Evolutionary conservation across 176 grass and related monocot genomes (phyloP).

Genomic region (Canna indica): DNA sequence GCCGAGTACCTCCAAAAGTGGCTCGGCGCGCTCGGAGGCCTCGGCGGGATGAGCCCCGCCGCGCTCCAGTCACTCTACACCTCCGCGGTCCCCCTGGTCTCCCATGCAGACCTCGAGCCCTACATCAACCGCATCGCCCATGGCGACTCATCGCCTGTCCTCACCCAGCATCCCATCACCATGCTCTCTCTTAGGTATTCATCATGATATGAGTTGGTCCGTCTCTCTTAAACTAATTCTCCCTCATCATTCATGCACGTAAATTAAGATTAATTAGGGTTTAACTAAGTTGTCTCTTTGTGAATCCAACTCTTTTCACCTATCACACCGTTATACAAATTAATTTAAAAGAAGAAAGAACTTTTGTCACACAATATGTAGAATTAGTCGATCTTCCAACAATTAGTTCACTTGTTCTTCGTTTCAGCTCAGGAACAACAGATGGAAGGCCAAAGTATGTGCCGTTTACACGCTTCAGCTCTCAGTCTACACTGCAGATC

Average conservation of each 20-base stretch:
- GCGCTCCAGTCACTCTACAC: slow-evolving; percentile 19
- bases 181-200: slow-evolving; percentile 25
- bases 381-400: no score
- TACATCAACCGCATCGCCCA: slow-evolving; percentile 25
- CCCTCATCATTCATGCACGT: no score
- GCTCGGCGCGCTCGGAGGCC: background rate
- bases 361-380: no score
- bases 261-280: no score
- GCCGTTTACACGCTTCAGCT: slow-evolving; percentile 20
- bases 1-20: slow-evolving; percentile 23
- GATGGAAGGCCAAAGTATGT: slow-evolving; percentile 17
- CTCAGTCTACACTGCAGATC: slow-evolving; percentile 11
- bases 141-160: slow-evolving; percentile 8
- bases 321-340: background rate
- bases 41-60: background rate
- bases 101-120: slow-evolving; percentile 18
- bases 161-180: slow-evolving; percentile 23
- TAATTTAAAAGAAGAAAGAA: no score
- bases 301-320: no score
- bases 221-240: no score
- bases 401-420: no score
- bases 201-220: no score
- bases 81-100: slow-evolving; percentile 17
- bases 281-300: no score
- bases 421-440: slow-evolving; percentile 25